Percentiles rank a stretch among this genome's conserved stretches.
phyloP scores from a whole-genome alignment of 2,329 filamentous ascomycete species.

The Neopestalotiopsis sp. region DNA sequence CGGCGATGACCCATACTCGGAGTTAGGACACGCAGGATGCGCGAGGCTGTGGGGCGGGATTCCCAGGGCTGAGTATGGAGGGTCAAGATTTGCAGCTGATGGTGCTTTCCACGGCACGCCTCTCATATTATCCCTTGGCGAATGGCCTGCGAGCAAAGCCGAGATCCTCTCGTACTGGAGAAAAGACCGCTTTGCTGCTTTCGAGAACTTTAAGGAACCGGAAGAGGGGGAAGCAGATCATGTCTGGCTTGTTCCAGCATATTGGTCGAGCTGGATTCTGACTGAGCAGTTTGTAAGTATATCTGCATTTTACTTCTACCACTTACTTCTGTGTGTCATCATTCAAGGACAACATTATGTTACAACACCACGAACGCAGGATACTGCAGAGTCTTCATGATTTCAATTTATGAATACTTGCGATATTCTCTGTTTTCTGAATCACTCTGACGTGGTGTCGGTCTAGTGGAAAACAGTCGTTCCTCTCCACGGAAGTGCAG shows the following conservation, averaged over 20 bases:
- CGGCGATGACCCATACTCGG: no score
- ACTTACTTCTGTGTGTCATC: no score
- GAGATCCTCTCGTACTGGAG: neutral
- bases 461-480: neutral
- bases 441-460: neutral
- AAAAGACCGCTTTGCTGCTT: no score
- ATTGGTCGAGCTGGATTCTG: neutral
- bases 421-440: neutral
- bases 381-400: no score
- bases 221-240: neutral
- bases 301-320: neutral
- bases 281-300: neutral
- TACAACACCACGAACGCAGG: no score
- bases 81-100: neutral
- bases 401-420: no score
- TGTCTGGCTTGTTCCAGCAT: neutral
- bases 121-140: neutral
- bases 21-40: no score
- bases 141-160: neutral
- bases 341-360: no score
- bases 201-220: neutral
- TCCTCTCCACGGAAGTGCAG: neutral
- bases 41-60: no score
- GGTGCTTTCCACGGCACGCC: neutral
- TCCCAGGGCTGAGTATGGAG: no score